Evolutionary conservation across 805 yeast species (phyloP), one percentile per base, ranked within the genome.

Genomic region (Millerozyma miso): DNA sequence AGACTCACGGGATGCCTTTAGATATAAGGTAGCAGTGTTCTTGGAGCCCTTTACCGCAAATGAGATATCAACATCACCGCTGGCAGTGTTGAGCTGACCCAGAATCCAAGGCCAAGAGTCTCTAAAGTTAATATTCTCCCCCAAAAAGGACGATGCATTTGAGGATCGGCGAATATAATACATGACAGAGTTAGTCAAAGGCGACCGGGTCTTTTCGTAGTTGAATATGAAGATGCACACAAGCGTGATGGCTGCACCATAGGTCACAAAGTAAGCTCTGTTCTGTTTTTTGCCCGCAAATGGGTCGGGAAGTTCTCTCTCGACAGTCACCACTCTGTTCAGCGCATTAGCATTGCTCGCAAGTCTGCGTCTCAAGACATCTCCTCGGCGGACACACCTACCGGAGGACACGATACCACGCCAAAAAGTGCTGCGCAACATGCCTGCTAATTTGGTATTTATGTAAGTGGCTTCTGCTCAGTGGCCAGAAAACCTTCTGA

Each of bases 151-250:
- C 42, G 79, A 72, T 8, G 89, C 89, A 35, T 65, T 48, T 7
- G 75, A 71, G 1, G 91, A 83, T 57, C 97, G 74, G 58, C 99
- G 79, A 53, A 91, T 66, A 49, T 88, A 85, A 62, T 88, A 89
- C 60, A 93, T 69, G 3, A 96, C 85, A 4, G 96, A 90, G 33
- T 85, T 78, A 53, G 91, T 85, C 45, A 91, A 77, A 1, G 98
- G 97, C 12, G 96, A 87, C 36, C 85, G 81, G 15, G 89, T 81
- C 60, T 89, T 90, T 61, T 93, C 99, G 65, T 91, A 90, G 70
- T 93, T 90, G 76, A 91, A 83, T 54, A 91, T 86, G 23, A 86
- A 75, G 4, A 53, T 58, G 49, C 72, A 69, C 18, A 71, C 59
- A n/a, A 62, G 50, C 1, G 62, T 52, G 7, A 69, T 63, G 1